Conservation (phyloP, 2,329 filamentous ascomycete species). For the Botryotinia convoluta region DNA sequence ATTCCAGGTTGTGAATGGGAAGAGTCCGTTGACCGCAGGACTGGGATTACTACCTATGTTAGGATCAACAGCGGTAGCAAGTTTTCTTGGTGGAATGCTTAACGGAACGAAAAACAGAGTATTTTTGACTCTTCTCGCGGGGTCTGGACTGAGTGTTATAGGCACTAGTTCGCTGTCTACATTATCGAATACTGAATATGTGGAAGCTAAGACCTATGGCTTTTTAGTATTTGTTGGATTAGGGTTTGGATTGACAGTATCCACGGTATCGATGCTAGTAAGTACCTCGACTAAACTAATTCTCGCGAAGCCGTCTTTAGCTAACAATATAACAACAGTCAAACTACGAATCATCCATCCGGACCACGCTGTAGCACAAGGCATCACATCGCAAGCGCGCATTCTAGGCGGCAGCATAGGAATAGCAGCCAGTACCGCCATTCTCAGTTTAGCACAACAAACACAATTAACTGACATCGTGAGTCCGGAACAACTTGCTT, state of each 20-base stretch:
- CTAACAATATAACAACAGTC: neutral
- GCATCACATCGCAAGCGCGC: neutral
- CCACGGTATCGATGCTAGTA: neutral
- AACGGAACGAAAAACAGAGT: neutral
- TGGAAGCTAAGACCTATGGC: neutral
- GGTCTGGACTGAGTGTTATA: neutral
- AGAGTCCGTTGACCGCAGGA: constrained; percentile 53
- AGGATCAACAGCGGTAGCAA: constrained; percentile 52
- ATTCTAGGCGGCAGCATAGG: neutral
- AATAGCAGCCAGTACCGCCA: neutral
- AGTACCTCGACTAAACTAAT: neutral
- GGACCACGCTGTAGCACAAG: neutral
- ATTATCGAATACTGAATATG: neutral
- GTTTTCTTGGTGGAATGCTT: neutral
- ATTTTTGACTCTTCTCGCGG: neutral
- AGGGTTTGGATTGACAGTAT: neutral
- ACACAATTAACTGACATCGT: neutral
- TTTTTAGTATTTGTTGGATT: neutral
- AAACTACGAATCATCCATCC: neutral
- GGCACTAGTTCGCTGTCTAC: neutral
- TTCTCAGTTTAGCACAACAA: neutral
- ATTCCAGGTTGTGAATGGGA: constrained; percentile 57
- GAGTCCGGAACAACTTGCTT: neutral
- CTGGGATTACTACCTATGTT: constrained; percentile 58
- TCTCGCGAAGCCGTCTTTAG: accelerated